Evolutionary conservation across 352 stramenopile species (phyloP), one percentile per base, ranked within the genome.

Genomic region (Phytopythium chamaehyphon): DNA sequence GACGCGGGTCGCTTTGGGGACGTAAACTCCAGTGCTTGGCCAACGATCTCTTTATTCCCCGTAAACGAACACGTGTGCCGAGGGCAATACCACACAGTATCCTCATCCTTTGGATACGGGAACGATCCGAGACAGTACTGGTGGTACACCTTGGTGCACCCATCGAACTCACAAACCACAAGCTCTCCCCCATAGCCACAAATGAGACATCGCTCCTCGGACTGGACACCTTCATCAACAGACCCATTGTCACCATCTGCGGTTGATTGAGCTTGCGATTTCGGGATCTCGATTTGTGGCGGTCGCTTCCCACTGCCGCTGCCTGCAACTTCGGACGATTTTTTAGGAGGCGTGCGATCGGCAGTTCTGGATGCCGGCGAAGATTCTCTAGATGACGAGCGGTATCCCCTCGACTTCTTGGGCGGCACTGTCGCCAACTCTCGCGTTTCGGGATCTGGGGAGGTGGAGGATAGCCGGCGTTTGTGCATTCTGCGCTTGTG

Each of bases 61-160:
- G 66, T 88, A 18, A 92, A 44, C 5, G 69, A 78, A 54, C 84
- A 95, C 16, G 69, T 80, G 51, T 95, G 84, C 1, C 84, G 77
- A 47, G 84, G 84, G 38, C 84, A 95, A 51, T 76, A 78, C 84
- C 84, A 95, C 26, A 70, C 76, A n/a, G 80, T 73, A 16, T 90
- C 70, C 58, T 93, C 82, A 49, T 92, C 73, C 31, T 86, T 86
- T 22, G 83, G 80, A 39, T 91, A 92, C 8, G 83, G 74, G 53
- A 83, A 93, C 22, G 73, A 70, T 0, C 83, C 82, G 21, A 95
- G 58, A 61, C 84, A 95, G 60, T 91, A 90, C 57, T 91, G 82
- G 51, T 95, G 84, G 46, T 93, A 95, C 18, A 95, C 84, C 61
- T 95, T 95, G 11, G 80, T 85, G 51, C 84, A 95, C 0, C 61